Conservation (phyloP, 805 yeast genomes). For the Lachancea cidri region DNA sequence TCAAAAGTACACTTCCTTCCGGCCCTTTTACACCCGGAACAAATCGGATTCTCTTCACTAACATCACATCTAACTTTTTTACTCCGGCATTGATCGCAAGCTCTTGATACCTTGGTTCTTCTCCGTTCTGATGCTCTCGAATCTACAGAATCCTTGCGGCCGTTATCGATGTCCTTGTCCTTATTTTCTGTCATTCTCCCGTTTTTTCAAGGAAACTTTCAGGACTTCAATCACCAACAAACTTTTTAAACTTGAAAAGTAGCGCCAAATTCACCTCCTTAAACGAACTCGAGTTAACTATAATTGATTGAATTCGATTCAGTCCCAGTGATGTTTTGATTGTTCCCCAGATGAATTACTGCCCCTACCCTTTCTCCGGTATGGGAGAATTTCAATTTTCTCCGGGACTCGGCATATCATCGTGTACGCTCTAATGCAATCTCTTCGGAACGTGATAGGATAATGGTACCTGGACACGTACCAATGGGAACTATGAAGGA, state of each 20-base stretch:
- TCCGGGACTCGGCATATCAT: background rate
- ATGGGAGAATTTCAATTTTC: background rate
- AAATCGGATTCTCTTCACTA: slow-evolving; percentile 45
- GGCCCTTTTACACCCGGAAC: slow-evolving; percentile 59
- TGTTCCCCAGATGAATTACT: background rate
- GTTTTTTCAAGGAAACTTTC: background rate
- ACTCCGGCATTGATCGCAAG: slow-evolving; percentile 75
- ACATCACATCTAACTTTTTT: slow-evolving; percentile 73
- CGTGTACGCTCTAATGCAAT: background rate
- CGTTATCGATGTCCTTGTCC: background rate
- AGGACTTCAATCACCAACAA: background rate
- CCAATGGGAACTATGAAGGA: no score
- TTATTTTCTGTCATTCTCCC: background rate
- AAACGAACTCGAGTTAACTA: no score
- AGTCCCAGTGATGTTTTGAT: no score
- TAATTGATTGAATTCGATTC: background rate
- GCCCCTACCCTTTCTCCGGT: background rate
- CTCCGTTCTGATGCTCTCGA: slow-evolving; percentile 35
- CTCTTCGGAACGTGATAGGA: background rate
- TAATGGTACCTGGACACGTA: background rate
- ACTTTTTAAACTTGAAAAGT: background rate
- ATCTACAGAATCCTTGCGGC: background rate
- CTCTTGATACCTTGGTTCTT: slow-evolving; percentile 69
- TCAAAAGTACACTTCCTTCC: slow-evolving; percentile 62
- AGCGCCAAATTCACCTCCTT: background rate